Conservation (phyloP, 1,284 basidiomycete species). For the Polyporus tsugae region DNA sequence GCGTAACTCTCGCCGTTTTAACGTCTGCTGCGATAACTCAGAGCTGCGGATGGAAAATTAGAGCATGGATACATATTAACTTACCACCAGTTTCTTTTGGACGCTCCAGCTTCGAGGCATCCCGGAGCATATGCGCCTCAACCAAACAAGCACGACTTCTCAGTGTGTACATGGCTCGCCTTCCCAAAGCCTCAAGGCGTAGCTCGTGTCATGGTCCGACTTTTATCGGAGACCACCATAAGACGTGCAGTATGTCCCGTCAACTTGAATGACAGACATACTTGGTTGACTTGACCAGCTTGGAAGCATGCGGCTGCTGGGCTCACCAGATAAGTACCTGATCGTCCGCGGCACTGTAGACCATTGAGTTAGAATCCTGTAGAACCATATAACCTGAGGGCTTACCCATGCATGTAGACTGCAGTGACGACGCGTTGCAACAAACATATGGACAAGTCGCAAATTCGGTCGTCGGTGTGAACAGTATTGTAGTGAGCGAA, state of each 20-base stretch:
- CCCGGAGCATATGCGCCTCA: neutral
- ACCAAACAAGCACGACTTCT: neutral
- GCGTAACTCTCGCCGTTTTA: neutral
- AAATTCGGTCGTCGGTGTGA: neutral
- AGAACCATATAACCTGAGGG: neutral
- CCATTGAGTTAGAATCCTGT: no score
- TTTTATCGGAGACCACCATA: neutral
- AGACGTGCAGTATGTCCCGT: neutral
- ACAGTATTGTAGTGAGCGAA: neutral
- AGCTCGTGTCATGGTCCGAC: slow-evolving; percentile 16
- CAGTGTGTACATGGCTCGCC: neutral
- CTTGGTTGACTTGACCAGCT: neutral
- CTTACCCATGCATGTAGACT: neutral
- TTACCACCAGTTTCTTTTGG: neutral
- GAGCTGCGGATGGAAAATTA: neutral
- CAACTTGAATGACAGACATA: neutral
- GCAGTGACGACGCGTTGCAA: neutral
- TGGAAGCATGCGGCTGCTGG: neutral
- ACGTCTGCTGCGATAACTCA: neutral
- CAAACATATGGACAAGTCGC: neutral
- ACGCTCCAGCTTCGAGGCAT: neutral
- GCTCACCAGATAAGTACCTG: no score
- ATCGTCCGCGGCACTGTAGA: no score
- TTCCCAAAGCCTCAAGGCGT: slow-evolving; percentile 7
- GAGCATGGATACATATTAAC: neutral